phyloP scores from a whole-genome alignment of 2,329 filamentous ascomycete genomes.

The Biscogniauxia marginata region DNA sequence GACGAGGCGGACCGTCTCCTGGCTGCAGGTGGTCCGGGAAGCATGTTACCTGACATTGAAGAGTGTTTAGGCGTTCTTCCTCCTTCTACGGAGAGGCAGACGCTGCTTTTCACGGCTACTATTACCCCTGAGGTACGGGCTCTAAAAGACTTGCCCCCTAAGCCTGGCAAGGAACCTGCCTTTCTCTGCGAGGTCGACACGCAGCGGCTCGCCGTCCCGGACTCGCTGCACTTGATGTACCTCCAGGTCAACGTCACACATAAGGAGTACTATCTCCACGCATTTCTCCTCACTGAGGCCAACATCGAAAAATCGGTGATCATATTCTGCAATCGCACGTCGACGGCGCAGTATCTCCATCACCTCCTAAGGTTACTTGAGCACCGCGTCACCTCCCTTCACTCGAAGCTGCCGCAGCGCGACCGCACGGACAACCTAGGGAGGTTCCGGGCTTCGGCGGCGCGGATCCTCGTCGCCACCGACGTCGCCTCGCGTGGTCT shows the following conservation, averaged over 20 bases:
- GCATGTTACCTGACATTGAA: constrained; percentile 93
- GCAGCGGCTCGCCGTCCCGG: constrained; percentile 71
- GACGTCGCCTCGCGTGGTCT: constrained; percentile 93
- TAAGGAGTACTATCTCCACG: constrained; percentile 91
- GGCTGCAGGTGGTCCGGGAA: constrained; percentile 68
- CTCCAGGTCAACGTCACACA: constrained; percentile 87
- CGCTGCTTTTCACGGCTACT: constrained; percentile 92
- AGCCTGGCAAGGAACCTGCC: constrained; percentile 69
- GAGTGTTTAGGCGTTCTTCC: constrained; percentile 83
- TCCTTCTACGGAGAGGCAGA: constrained; percentile 77
- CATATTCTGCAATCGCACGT: constrained; percentile 90
- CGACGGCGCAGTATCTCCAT: constrained; percentile 85
- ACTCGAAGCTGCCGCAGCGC: constrained; percentile 81
- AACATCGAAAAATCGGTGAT: constrained; percentile 79
- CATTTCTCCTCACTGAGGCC: constrained; percentile 74
- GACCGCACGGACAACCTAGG: constrained; percentile 85
- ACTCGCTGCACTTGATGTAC: constrained; percentile 79
- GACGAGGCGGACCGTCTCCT: constrained; percentile 94
- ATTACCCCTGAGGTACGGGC: constrained; percentile 89
- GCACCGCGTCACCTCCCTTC: constrained; percentile 87
- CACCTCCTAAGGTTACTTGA: constrained; percentile 81
- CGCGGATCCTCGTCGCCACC: constrained; percentile 87
- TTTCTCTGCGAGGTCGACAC: constrained; percentile 90
- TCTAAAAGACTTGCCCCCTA: constrained; percentile 72
- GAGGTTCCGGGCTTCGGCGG: constrained; percentile 85